Conservation (phyloP, 441 rosid species). For the Rhodomyrtus psidioides region DNA sequence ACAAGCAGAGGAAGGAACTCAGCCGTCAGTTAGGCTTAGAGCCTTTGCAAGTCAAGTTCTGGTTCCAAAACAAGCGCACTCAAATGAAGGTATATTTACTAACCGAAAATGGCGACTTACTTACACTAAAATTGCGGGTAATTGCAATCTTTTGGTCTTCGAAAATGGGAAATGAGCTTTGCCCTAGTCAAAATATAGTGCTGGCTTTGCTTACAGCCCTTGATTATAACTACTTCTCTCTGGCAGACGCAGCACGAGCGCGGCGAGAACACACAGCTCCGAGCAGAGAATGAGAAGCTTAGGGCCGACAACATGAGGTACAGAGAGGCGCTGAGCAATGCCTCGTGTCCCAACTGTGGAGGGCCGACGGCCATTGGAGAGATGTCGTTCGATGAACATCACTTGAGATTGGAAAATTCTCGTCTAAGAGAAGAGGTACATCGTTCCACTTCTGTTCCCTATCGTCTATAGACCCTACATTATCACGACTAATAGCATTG, state of each 20-base stretch:
- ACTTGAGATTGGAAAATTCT: constrained; percentile 78
- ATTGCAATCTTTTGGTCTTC: not conserved
- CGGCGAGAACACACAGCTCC: constrained; percentile 68
- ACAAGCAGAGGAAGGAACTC: constrained; percentile 11
- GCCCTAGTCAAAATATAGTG: not conserved
- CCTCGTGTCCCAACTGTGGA: constrained; percentile 92
- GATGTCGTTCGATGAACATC: constrained; percentile 94
- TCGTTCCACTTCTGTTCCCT: not conserved
- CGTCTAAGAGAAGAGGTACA: constrained; percentile 83
- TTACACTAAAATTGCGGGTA: not conserved
- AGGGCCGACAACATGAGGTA: constrained; percentile 70
- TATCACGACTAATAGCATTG: not conserved
- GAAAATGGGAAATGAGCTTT: not conserved
- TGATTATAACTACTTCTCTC: not conserved
- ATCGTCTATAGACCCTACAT: not conserved
- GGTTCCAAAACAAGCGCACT: constrained; percentile 17
- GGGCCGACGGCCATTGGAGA: constrained; percentile 91
- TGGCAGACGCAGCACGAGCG: constrained; percentile 87
- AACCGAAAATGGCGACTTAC: not conserved
- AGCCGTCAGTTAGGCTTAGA: constrained; percentile 4
- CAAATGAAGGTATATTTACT: constrained; percentile 7
- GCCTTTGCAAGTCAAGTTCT: constrained; percentile 11
- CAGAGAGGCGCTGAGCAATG: constrained; percentile 77
- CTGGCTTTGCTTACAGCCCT: not conserved
- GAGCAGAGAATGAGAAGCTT: constrained; percentile 82